These are phyloP conservation scores for Geranium incanum DNA, from an alignment of 441 rosid genomes.

Conservation along the genomic window DNA sequence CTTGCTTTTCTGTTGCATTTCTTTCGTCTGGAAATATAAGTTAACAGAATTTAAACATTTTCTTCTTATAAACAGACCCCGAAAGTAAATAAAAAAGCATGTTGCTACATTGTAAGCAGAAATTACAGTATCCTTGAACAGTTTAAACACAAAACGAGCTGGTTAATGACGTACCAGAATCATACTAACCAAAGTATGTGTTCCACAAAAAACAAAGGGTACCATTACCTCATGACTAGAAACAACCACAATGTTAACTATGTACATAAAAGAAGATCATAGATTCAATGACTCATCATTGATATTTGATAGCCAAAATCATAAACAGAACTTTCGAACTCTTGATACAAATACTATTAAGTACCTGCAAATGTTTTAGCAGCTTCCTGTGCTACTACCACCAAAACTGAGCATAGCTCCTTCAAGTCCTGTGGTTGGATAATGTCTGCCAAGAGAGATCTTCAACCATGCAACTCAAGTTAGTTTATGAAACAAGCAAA, in stretches of 20 bases:
- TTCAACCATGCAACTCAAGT: constrained; percentile 34
- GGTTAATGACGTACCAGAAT: background rate
- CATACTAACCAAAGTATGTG: background rate
- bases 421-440: constrained; percentile 84
- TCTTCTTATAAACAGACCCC: constrained; percentile 5
- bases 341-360: background rate
- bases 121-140: constrained; percentile 2
- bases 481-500: constrained; percentile 30
- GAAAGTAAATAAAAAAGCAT: constrained; percentile 13
- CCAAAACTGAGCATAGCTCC: constrained; percentile 96
- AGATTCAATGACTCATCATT: background rate
- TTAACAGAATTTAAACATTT: constrained; percentile 7
- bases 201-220: constrained; percentile 1
- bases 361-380: constrained; percentile 75
- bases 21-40: constrained; percentile 41
- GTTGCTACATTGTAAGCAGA: background rate
- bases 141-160: constrained; percentile 8
- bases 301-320: background rate
- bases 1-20: constrained; percentile 41
- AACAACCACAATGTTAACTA: background rate
- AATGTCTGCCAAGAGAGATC: constrained; percentile 93
- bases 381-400: constrained; percentile 64
- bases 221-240: background rate
- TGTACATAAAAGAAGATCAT: background rate
- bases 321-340: background rate